Evolutionary conservation across 306 rosid species (phyloP), one percentile per base, ranked within the genome.

Genomic region (Prunus davidiana): DNA sequence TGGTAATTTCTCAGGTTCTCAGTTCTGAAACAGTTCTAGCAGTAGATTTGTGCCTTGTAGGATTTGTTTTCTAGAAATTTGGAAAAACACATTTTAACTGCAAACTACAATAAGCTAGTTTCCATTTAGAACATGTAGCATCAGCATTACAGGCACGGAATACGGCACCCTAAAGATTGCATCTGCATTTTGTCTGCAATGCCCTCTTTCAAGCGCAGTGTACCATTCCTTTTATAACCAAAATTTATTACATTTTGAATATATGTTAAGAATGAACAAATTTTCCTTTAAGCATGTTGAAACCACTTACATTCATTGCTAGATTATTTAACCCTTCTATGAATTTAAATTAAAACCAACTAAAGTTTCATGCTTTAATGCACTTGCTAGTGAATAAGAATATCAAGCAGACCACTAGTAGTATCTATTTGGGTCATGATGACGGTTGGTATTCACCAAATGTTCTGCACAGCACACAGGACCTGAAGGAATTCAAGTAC

Each of bases 1-100:
- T 94, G 91, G 97, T 94, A 84, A 82, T 67, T 81, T 76, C 45
- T 50, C 73, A 67, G 58, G 30, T 60, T 67, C 64, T 64, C 60
- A 13, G 54, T 75, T 79, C 64, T 72, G 69, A 32, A 78, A 18
- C 51, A 43, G 58, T 45, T 20, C 18, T 12, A 54, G 13, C 4
- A 24, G 62, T 27, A 27, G 51, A 74, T 67, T 45, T 79, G 41
- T 57, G 24, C 65, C 52, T 64, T 27, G 43, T 43, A 56, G 50
- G 64, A 69, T 77, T 64, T 20, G 2, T 38, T 60, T 56, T 58
- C 22, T 16, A 54, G 56, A 61, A 3, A 18, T 64, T 64, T 34
- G 69, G 8, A 46, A 61, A 62, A 27, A 24, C 50, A 8, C 12
- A 13, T 28, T 70, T 38, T 0, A 16, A 10, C 27, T 70, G 62